Evolutionary conservation across 345 rosid genomes (phyloP), one percentile per base, ranked within the genome.

Genomic region (Populus simonii): DNA sequence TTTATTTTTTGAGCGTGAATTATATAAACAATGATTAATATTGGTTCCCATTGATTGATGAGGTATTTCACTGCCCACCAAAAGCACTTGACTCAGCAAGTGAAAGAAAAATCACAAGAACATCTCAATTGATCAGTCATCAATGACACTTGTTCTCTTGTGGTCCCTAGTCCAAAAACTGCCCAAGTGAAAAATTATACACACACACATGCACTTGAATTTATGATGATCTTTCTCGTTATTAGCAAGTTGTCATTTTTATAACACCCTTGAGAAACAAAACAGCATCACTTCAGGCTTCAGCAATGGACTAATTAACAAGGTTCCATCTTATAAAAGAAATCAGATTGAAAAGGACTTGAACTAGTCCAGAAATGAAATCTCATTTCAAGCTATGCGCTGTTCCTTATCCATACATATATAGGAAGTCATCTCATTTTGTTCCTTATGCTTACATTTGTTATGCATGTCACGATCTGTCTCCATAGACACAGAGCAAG

Each of bases 381-480:
- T 35, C 36, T 47, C 1, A 38, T 18, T 29, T 1, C 63, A 70
- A 74, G 36, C 39, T 67, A 27, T 27, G 33, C 5, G 23, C 36
- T 62, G 80, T 73, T 73, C 78, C 84, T 80, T 80, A 78, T 80
- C 85, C 83, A 49, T 68, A 69, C 53, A 72, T 66, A 59, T 10
- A 59, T 38, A 43, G 73, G 68, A 41, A 53, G 23, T 70, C 66
- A 69, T 55, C 17, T 65, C n/a, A 5, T 8, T 38, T 72, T 74
- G 81, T 79, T 81, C 31, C 71, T 36, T 63, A 33, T 73, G 82
- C 41, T 49, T 43, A 69, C 47, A 70, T 66, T 70, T 73, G 27
- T 33, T 68, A 8, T 35, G 73, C 31, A 13, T 13, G 83, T 81
- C 83, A 33, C 83, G 36, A 38, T 81, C 74, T 35, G 53, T 55